Conservation (phyloP, 331 rosid genomes). For the Acacia concinna region DNA sequence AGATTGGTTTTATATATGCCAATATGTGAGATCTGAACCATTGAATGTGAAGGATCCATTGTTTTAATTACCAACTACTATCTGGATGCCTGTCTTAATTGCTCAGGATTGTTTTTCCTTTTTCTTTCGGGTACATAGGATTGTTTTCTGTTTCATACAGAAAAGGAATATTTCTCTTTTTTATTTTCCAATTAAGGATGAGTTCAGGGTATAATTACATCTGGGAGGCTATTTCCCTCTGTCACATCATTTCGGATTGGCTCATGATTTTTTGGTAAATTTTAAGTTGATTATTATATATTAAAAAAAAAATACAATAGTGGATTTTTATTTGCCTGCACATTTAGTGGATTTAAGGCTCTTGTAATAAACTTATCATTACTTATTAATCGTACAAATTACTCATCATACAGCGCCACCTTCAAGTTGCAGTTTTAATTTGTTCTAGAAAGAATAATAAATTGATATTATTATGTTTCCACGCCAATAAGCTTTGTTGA, state of each 20-base stretch:
- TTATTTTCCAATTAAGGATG: neutral
- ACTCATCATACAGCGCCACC: neutral
- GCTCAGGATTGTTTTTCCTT: neutral
- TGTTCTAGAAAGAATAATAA: neutral
- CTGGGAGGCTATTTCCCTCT: neutral
- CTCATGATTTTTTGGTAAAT: neutral
- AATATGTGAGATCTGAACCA: neutral
- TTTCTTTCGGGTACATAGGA: neutral
- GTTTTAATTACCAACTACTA: neutral
- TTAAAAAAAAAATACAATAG: too few relatives aligned
- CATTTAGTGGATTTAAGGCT: neutral
- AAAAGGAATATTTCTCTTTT: neutral
- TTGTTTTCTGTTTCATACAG: neutral
- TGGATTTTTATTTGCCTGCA: too few relatives aligned
- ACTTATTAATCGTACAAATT: neutral
- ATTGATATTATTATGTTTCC: neutral
- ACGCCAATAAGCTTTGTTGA: neutral
- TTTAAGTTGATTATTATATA: neutral
- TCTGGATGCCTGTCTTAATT: neutral
- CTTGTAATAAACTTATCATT: neutral
- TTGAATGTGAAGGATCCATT: neutral
- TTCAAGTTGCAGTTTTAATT: neutral
- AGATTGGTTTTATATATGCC: neutral
- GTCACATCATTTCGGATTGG: neutral
- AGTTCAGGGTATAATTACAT: neutral